Evolutionary conservation across 2,329 filamentous ascomycete genomes (phyloP).

Genomic region (Akanthomyces muscarius): DNA sequence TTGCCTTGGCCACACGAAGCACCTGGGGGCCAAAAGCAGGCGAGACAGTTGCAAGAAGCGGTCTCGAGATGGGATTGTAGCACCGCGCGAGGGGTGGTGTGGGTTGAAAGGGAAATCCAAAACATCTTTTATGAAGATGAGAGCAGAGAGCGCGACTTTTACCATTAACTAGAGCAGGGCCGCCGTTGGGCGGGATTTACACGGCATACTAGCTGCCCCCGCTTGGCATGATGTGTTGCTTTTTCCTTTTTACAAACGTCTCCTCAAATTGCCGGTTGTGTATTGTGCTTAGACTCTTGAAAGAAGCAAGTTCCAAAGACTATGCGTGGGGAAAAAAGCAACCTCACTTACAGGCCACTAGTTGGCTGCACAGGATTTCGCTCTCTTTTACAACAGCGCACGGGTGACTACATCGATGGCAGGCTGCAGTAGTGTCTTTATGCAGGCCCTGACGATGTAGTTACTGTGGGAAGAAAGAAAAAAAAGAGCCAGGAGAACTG

Average conservation of each 20-base stretch:
- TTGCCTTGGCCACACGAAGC: conserved; percentile 13
- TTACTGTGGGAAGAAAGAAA: not conserved
- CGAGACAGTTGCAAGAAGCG: conserved; percentile 9
- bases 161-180: conserved; percentile 1
- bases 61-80: not conserved
- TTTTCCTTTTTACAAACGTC: not conserved
- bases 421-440: not conserved
- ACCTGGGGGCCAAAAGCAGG: conserved; percentile 9
- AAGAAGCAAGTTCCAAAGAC: conserved; percentile 10
- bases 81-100: conserved; percentile 4
- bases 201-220: not conserved
- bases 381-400: not conserved
- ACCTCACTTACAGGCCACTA: not conserved
- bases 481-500: not conserved
- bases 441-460: not conserved
- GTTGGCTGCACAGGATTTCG: not conserved
- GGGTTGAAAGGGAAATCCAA: conserved; percentile 10
- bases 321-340: conserved; percentile 10
- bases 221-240: not conserved
- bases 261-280: not conserved
- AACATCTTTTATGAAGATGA: conserved; percentile 15
- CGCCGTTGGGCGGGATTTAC: not conserved
- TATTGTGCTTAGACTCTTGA: conserved; percentile 7
- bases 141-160: conserved; percentile 10
- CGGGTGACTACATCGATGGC: not conserved